These are phyloP conservation scores for Flaveria linearis DNA, from an alignment of 129 eudicot genomes.

Conservation along the genomic window DNA sequence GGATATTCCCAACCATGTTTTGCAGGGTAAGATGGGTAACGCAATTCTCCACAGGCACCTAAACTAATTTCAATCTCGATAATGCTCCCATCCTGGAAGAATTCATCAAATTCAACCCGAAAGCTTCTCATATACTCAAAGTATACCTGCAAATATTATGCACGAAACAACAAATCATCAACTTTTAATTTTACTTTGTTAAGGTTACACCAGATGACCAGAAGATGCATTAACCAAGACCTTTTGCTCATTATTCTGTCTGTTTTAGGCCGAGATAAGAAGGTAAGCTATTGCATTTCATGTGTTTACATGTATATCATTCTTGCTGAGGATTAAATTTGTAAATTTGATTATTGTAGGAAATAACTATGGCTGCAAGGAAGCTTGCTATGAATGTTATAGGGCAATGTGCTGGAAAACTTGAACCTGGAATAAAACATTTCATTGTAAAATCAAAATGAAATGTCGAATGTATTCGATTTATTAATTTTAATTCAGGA, in stretches of 20 bases:
- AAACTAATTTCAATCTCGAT: constrained; percentile 50
- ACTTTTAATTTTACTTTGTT: neutral
- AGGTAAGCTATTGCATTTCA: constrained; percentile 39
- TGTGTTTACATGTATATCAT: neutral
- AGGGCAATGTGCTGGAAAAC: constrained; percentile 74
- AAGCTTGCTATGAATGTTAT: constrained; percentile 89
- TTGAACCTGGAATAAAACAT: constrained; percentile 83
- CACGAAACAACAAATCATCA: constrained; percentile 9
- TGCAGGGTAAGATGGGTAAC: no score
- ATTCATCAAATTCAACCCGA: constrained; percentile 68
- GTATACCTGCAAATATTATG: constrained; percentile 56
- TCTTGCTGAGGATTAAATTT: neutral
- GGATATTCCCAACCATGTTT: no score
- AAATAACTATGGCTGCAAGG: constrained; percentile 62
- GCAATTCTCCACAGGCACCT: no score
- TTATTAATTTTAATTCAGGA: constrained; percentile 50
- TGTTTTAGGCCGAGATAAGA: constrained; percentile 71
- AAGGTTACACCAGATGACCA: no score
- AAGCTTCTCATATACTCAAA: constrained; percentile 90
- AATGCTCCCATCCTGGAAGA: constrained; percentile 63
- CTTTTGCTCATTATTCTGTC: constrained; percentile 68
- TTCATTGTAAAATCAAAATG: constrained; percentile 67
- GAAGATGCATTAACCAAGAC: constrained; percentile 44
- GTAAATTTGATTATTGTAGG: constrained; percentile 47
- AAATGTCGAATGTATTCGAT: no score